Evolutionary conservation across 2,329 filamentous ascomycete species (phyloP).

Genomic region (Sporothrix mexicana): DNA sequence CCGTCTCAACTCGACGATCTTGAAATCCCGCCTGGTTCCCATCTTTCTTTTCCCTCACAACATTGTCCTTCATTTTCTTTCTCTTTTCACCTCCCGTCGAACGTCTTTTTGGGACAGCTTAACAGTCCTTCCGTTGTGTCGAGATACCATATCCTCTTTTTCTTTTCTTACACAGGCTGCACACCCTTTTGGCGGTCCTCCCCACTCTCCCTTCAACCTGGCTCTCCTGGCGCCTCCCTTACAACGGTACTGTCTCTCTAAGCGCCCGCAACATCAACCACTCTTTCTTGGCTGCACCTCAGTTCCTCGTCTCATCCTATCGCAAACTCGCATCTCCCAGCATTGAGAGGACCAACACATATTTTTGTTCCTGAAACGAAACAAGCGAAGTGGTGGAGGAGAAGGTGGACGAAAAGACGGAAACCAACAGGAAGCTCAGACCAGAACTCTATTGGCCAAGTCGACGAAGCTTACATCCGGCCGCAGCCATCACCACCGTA

Average conservation of each 20-base stretch:
- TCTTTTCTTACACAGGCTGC: neutral
- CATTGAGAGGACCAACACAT: neutral
- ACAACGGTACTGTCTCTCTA: constrained; percentile 12
- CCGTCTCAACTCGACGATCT: constrained; percentile 27
- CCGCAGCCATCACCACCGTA: neutral
- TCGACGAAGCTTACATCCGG: constrained; percentile 5
- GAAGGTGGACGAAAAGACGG: neutral
- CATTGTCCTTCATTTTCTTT: neutral
- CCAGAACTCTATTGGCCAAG: constrained; percentile 18
- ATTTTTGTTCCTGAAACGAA: constrained; percentile 10
- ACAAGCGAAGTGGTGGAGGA: constrained; percentile 1
- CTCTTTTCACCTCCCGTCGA: neutral
- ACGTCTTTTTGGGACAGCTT: neutral
- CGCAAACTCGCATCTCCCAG: neutral
- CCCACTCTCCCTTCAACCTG: neutral
- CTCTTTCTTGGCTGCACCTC: constrained; percentile 7
- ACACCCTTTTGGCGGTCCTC: neutral
- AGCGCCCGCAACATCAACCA: constrained; percentile 19
- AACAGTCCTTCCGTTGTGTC: neutral
- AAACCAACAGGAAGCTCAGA: neutral
- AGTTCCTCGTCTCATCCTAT: neutral
- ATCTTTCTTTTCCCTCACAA: neutral
- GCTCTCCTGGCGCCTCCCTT: constrained; percentile 1
- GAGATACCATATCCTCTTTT: neutral
- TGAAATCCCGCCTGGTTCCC: constrained; percentile 23